phyloP scores from a whole-genome alignment of 1,284 basidiomycete genomes.

The Papiliotrema flavescens region DNA sequence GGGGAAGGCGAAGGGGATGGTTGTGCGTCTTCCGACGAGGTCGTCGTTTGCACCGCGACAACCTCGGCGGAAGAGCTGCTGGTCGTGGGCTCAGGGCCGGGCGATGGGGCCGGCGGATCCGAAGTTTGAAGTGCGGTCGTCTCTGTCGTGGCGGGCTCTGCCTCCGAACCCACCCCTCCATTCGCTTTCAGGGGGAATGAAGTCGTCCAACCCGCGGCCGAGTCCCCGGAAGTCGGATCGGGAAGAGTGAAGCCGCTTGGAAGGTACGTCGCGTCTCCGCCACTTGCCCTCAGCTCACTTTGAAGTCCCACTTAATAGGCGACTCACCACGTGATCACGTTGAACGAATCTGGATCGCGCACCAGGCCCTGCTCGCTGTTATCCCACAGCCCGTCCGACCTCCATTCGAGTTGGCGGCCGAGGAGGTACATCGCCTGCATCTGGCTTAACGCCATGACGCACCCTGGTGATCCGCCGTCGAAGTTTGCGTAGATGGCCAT shows the following conservation, averaged over 20 bases:
- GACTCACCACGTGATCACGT: constrained; percentile 22
- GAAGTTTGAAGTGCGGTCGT: neutral
- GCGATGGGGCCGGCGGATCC: neutral
- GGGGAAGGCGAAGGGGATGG: neutral
- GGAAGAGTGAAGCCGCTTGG: constrained; percentile 22
- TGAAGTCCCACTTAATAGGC: neutral
- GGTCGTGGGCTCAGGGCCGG: neutral
- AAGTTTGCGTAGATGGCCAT: constrained; percentile 27
- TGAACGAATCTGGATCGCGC: constrained; percentile 17
- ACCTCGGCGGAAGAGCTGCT: neutral
- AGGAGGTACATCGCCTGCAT: constrained; percentile 33
- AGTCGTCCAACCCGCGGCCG: constrained; percentile 15
- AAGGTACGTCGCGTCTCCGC: constrained; percentile 10
- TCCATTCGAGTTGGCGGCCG: constrained; percentile 25
- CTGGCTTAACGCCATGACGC: constrained; percentile 25
- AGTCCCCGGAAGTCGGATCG: constrained; percentile 9
- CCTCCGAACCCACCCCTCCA: too few species aligned
- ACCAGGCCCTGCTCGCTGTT: constrained; percentile 17
- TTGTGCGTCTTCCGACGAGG: neutral
- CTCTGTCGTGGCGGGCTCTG: too few species aligned
- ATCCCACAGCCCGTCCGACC: constrained; percentile 21
- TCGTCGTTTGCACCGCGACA: neutral
- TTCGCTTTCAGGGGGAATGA: constrained; percentile 7
- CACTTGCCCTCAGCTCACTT: constrained; percentile 3
- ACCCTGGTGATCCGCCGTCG: constrained; percentile 12